phyloP scores from a whole-genome alignment of 2,329 filamentous ascomycete species.

The Trichoderma sp. region DNA sequence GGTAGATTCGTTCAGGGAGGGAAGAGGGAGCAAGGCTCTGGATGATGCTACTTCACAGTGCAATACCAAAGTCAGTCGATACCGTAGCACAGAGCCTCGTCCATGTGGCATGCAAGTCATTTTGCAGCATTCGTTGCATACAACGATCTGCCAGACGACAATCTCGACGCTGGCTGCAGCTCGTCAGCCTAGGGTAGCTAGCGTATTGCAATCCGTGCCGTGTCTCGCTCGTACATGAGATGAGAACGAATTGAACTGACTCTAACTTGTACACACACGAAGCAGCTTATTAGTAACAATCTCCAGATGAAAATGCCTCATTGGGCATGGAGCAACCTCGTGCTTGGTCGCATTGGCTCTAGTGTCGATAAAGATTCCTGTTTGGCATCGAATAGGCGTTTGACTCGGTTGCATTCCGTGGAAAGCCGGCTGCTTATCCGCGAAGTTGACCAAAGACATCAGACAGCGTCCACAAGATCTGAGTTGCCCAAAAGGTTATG shows the following conservation, averaged over 20 bases:
- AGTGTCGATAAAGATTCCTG: neutral
- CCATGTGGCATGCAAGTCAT: constrained; percentile 1
- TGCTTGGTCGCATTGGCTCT: neutral
- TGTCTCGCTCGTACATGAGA: neutral
- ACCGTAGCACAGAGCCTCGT: neutral
- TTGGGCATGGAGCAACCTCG: neutral
- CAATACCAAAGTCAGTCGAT: neutral
- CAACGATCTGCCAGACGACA: neutral
- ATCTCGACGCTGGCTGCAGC: neutral
- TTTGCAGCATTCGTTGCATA: constrained; percentile 3
- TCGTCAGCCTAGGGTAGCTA: neutral
- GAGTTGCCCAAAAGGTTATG: neutral
- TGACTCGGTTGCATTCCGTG: neutral
- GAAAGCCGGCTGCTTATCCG: neutral
- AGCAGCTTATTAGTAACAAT: neutral
- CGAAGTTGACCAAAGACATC: neutral
- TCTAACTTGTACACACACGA: neutral
- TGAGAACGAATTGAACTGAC: neutral
- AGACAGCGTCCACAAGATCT: neutral
- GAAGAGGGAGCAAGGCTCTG: neutral
- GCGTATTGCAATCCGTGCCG: neutral
- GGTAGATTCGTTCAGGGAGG: neutral
- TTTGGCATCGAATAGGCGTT: neutral
- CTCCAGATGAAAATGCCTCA: constrained; percentile 7
- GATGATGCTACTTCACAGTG: neutral